Conservation (phyloP, 805 yeast species). For the Saccharomycopsis fermentans region DNA sequence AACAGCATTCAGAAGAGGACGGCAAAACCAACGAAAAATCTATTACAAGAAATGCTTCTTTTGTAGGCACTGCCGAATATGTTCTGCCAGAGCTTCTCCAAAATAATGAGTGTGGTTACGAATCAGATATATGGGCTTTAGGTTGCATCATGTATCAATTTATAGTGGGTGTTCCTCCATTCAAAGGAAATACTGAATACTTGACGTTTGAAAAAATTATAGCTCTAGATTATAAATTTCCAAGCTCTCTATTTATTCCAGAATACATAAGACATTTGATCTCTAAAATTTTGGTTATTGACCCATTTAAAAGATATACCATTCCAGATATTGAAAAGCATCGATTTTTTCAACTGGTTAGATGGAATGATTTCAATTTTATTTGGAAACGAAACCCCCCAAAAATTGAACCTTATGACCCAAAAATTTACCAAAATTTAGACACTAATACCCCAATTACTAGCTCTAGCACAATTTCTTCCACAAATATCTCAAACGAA, state of each 20-base stretch:
- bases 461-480: not conserved
- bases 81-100: constrained; percentile 86
- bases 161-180: constrained; percentile 78
- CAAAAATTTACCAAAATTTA: constrained; percentile 22
- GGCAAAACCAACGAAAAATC: constrained; percentile 19
- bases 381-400: constrained; percentile 70
- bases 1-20: constrained; percentile 30
- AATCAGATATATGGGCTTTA: constrained; percentile 87
- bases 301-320: constrained; percentile 57
- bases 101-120: constrained; percentile 70
- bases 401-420: constrained; percentile 55
- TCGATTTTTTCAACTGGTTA: constrained; percentile 56
- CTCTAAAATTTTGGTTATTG: constrained; percentile 52
- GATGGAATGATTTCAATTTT: constrained; percentile 54
- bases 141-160: constrained; percentile 85
- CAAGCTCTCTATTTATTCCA: constrained; percentile 49
- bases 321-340: constrained; percentile 52
- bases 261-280: constrained; percentile 55
- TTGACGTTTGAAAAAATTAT: constrained; percentile 85
- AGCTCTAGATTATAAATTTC: constrained; percentile 61
- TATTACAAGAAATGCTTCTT: constrained; percentile 47
- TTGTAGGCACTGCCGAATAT: constrained; percentile 96
- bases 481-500: not conserved
- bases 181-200: constrained; percentile 77
- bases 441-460: not conserved